Percentiles rank a stretch among this genome's conserved stretches.
Conservation (phyloP, 257 asterid genomes). For the Fraxinus pennsylvanica region DNA sequence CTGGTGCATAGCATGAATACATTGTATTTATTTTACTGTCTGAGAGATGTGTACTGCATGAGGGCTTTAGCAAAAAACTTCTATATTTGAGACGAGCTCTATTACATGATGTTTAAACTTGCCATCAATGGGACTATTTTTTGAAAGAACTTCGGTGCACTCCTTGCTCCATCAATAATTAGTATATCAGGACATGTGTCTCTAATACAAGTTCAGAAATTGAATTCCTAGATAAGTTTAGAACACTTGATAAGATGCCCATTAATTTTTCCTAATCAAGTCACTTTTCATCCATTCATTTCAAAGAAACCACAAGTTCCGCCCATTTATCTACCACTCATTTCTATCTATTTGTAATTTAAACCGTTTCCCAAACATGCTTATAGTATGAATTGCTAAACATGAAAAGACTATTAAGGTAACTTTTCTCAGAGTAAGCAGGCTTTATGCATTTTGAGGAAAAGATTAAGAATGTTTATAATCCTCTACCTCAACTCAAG, state of each 20-base stretch:
- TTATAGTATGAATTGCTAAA: not conserved
- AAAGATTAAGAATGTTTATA: not conserved
- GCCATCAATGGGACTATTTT: not conserved
- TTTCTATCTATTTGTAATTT: too few relatives aligned
- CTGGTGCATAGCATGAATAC: not conserved
- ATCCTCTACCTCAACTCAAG: not conserved
- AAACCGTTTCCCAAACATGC: too few relatives aligned
- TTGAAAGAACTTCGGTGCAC: not conserved
- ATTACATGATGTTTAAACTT: not conserved
- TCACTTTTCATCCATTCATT: too few relatives aligned
- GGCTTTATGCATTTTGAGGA: constrained; percentile 12
- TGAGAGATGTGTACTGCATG: not conserved
- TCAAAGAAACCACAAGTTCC: too few relatives aligned
- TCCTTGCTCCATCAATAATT: not conserved
- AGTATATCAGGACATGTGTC: too few relatives aligned
- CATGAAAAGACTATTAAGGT: not conserved
- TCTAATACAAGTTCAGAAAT: too few relatives aligned
- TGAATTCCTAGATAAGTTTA: too few relatives aligned
- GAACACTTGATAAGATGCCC: not conserved
- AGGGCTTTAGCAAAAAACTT: not conserved
- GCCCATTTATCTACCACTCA: too few relatives aligned
- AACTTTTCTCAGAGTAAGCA: not conserved
- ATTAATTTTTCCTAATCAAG: not conserved
- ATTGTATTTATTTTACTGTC: too few relatives aligned
- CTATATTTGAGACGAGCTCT: not conserved